Evolutionary conservation across 495 filamentous ascomycete species (phyloP), one percentile per base, ranked within the genome.

Genomic region (Bathelium albidoporum): DNA sequence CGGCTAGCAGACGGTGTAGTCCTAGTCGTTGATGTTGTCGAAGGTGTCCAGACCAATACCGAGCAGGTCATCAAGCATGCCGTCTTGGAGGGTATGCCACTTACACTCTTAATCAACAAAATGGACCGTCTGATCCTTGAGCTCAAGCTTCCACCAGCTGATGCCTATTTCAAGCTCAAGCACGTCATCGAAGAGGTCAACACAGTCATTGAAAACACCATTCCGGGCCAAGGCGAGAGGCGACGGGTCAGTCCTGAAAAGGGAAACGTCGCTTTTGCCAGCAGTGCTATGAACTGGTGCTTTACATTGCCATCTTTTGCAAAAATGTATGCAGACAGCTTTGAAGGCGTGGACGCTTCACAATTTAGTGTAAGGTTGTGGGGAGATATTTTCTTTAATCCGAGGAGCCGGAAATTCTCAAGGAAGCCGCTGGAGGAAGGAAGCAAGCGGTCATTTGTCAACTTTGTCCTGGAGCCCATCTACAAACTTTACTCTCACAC

Each of bases 171-270:
- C 82, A 98, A 98, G 77, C 74, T 98, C 59, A 97, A 97, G 71
- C 93, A 97, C 75, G 92, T 96, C 26, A 87, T 98, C 68, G 94
- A 98, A 75, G 90, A 97, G 74, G 90, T 97, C 70, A 98, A 98
- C 74, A 97, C 89, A 0, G 79, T 91, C 69, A 97, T 98, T 71
- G 92, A 96, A 66, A 89, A 85, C 70, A 85, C 87, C 9, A 78
- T 92, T 12, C 94, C 94, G 2, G 91, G 91, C 1, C 85, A 85
- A 68, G 92, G 92, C 16, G 90, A 89, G 71, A 81, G 79, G 64
- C 81, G 83, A 74, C 85, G 95, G 66, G 69, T 98, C 65, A 97
- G 93, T 68, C 94, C 94, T 0, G 94, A 97, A 73, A 96, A 92
- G 74, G 95, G 93, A 52, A 98, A 98, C 72, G 94, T 98, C 24